A percentile compares a stretch with the other conserved stretches of the same genome.
phyloP scores from a whole-genome alignment of 2,329 filamentous ascomycete species.

The Xylaria sp. region DNA sequence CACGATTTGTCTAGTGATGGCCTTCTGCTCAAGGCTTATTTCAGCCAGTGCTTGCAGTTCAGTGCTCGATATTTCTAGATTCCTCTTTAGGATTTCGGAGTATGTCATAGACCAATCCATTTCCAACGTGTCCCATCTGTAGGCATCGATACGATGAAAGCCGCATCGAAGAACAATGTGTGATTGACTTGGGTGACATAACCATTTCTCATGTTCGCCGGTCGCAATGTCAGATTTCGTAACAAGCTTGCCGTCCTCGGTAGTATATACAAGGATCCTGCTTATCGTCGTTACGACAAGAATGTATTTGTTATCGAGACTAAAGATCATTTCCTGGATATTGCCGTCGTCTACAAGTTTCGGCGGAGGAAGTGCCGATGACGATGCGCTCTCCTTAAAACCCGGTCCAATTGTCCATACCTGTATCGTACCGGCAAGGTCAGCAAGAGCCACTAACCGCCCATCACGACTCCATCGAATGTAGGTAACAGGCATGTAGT shows the following conservation, averaged over 20 bases:
- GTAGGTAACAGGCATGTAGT: neutral
- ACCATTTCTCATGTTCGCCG: neutral
- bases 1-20: neutral
- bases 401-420: neutral
- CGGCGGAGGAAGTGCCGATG: neutral
- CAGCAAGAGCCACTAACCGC: neutral
- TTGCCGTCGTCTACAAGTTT: neutral
- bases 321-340: neutral
- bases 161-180: neutral
- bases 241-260: neutral
- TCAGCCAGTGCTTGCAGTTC: neutral
- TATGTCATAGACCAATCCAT: neutral
- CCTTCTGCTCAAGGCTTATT: neutral
- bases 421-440: neutral
- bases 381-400: neutral
- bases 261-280: neutral
- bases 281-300: neutral
- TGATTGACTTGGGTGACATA: neutral
- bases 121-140: neutral
- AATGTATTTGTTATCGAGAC: neutral
- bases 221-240: neutral
- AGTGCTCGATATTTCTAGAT: neutral
- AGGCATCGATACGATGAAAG: neutral
- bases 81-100: neutral
- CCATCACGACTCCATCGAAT: neutral